phyloP scores from a whole-genome alignment of 1,284 basidiomycete genomes.

The Singerocomus rubriflavus region DNA sequence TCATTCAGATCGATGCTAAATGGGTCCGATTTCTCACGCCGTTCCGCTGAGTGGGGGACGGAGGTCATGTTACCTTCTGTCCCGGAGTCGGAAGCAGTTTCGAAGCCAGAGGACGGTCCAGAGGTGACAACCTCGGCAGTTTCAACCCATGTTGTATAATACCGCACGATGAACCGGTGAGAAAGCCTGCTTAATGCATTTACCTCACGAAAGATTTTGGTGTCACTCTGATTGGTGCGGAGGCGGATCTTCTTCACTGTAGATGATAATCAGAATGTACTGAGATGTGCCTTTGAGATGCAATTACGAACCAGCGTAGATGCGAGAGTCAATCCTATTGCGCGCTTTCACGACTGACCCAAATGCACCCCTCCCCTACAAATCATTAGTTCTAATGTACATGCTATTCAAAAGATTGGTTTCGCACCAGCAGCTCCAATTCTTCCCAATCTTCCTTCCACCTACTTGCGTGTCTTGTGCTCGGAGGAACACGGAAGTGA shows the following conservation, averaged over 20 bases:
- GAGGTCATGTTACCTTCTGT: constrained; percentile 51
- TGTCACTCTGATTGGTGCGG: constrained; percentile 75
- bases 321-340: constrained; percentile 74
- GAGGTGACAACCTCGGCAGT: constrained; percentile 51
- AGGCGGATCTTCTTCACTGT: constrained; percentile 88
- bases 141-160: constrained; percentile 84
- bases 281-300: background rate
- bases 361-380: constrained; percentile 87
- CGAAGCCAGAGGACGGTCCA: constrained; percentile 45
- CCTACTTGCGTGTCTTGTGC: constrained; percentile 56
- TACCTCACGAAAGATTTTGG: constrained; percentile 89
- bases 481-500: constrained; percentile 48
- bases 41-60: constrained; percentile 41
- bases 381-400: background rate
- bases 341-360: constrained; percentile 93
- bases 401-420: background rate
- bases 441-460: constrained; percentile 89
- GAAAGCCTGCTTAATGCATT: constrained; percentile 84
- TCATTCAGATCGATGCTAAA: constrained; percentile 62
- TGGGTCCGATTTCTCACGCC: constrained; percentile 39
- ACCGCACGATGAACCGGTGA: constrained; percentile 90
- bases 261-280: background rate
- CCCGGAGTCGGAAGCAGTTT: constrained; percentile 39
- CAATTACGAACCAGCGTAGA: constrained; percentile 60
- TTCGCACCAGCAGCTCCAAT: constrained; percentile 64